Evolutionary conservation across 1,139 yeast genomes (phyloP), one percentile per base, ranked within the genome.

Genomic region (Lodderomyces pseudojiufengensis): DNA sequence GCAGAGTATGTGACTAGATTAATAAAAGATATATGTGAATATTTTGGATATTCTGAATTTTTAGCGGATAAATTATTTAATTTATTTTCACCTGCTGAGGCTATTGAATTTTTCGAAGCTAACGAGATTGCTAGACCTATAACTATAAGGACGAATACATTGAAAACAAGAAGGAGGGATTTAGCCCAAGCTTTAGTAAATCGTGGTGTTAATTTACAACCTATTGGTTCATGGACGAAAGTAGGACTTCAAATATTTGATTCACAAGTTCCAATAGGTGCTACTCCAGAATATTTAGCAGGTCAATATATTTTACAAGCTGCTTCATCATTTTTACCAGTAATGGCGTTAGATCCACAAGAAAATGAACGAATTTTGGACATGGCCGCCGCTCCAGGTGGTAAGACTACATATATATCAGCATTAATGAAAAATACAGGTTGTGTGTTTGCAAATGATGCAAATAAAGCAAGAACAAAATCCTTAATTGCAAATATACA

Each of bases 361-460:
- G 97, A 88, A 61, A 81, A 85, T 57, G 99, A 94, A 64, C 81
- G 98, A 55, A 73, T 94, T 33, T 72, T 94, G 47, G 99, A 94
- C 67, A 94, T 94, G 98, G 98, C 99, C 29, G 95, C 98, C 41
- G 97, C 99, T 14, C 99, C 99, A 48, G 99, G 99, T 69, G 99
- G 99, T 63, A 94, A 94, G 58, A 88, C 98, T 9, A 92, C 99
- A 2, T 92, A 88, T 57, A 81, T 94, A 40, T 81, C 96, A 29
- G 98, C 98, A 1, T 66, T 90, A 63, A 92, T 92, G 97, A 94
- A 94, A 59, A 94, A 92, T 61, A 92, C 98, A 3, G 99, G 99
- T 25, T 82, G 95, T 59, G 84, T 94, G 12, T 90, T 94, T 59
- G 99, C 99, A 38, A 94, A 94, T 61, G 99, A 94, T 67, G 84